Base-by-base conservation (phyloP, 2,329 filamentous ascomycete genomes). In the Aspergillus ochraceoroseus region DNA sequence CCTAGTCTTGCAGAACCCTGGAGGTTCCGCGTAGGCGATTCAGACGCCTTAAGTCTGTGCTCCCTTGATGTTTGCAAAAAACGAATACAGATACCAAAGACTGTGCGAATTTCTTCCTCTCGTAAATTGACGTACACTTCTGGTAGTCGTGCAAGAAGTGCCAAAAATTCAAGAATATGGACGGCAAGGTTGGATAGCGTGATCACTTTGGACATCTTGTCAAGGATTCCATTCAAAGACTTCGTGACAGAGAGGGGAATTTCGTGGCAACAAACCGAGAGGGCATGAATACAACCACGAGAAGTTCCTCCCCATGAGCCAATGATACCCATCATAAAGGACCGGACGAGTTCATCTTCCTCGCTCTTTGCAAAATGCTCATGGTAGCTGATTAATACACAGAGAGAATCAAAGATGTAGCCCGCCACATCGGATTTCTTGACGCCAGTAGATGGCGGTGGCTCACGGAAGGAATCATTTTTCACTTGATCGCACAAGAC, bases 141-240 rank as follows among this genome's bases (percentile, higher is more conserved):
- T 7, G 86, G 87, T 43, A 95, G 71, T 23, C 90, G 82, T 38
- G 89, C 88, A 18, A 98, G 75, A 34, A 87, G 83, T 7, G 87
- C 85, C n/a, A 98, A 71, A 57, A 98, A 96, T 58, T 98, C 92
- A 34, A 98, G 73, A 46, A 98, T 94, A 58, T 98, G 92, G 46
- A 95, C 84, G 7, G 90, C 88, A 23, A 95, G 84, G 41, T 89
- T 80, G 5, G 87, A 82, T 56, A 95, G 89, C 1, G 92, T 96
- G 56, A 98, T 94, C 56, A 95, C 94, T 54, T 89, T 87, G 1
- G 89, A 84, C 86, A 98, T 94, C 60, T 87, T 90, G 56, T 89
- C 85, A 40, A 98, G 73, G 51, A 96, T 87, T 31, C 81, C 84
- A 31, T 90, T 85, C 45, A 96, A 73, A 13, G 82, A 83, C 59